phyloP scores from a whole-genome alignment of 106 monocot genomes.

The Gastrodia elata region DNA sequence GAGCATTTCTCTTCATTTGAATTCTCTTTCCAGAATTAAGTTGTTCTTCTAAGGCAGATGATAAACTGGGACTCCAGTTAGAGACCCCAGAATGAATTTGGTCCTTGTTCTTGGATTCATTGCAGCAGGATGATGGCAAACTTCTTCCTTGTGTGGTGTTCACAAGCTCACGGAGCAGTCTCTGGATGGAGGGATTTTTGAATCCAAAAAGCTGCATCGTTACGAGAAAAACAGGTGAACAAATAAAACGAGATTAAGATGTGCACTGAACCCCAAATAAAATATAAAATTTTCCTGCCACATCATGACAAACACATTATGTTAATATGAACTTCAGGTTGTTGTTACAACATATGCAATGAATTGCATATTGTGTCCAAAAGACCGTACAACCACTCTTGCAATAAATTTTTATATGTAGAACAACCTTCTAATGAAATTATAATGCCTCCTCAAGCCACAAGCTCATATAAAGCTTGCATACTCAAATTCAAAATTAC shows the following conservation, averaged over 20 bases:
- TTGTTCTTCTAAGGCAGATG: slow-evolving; percentile 21
- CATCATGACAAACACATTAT: too few relatives aligned
- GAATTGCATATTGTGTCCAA: neutral
- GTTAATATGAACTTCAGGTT: neutral
- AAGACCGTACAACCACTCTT: neutral
- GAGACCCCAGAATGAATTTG: slow-evolving; percentile 9
- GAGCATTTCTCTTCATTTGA: slow-evolving; percentile 13
- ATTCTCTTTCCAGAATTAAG: slow-evolving; percentile 42
- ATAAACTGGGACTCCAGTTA: slow-evolving; percentile 18
- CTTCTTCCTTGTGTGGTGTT: slow-evolving; percentile 26
- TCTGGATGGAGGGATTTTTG: slow-evolving; percentile 72
- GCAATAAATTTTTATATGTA: neutral
- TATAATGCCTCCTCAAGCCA: neutral
- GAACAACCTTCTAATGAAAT: neutral
- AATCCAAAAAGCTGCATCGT: slow-evolving; percentile 88
- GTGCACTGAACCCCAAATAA: neutral
- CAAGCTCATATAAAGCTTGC: neutral
- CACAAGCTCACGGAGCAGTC: slow-evolving; percentile 78
- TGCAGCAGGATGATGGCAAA: slow-evolving; percentile 8
- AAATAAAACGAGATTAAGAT: slow-evolving; percentile 4
- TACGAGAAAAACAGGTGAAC: neutral
- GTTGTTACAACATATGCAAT: neutral
- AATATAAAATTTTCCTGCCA: neutral
- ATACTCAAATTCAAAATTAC: neutral
- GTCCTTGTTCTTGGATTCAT: slow-evolving; percentile 10